Evolutionary conservation across 257 asterid species (phyloP), one percentile per base, ranked within the genome.

Genomic region (Nicotiana tabacum): DNA sequence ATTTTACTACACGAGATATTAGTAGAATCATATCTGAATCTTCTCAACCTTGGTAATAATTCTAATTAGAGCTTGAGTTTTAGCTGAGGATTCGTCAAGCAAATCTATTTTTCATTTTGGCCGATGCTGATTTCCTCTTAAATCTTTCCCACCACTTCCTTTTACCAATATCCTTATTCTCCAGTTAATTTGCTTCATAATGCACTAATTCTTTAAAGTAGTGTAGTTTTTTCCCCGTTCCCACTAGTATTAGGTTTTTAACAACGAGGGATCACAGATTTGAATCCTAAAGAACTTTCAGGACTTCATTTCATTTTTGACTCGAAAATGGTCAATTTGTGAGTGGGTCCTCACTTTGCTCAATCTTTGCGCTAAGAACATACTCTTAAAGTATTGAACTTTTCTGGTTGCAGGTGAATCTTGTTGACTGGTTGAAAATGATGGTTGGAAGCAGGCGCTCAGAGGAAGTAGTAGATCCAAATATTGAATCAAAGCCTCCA

Each of bases 381-480:
- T 32, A n/a, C 61, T 46, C 61, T 13, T 72, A 72, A 72, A 72
- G 35, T 24, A 46, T 46, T 27, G 27, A 35, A 51, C 16, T 29
- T 51, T 17, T 65, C 16, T 82, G 57, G 30, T 85, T 61, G 67
- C 89, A 95, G 99, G 98, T 95, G 84, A 96, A 96, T 90, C 93
- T 94, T 81, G 99, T 96, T 5, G 98, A 96, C 83, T 96, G 99
- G 98, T 90, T 96, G 90, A 94, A 96, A 87, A 93, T 91, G 95
- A 96, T 94, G 99, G 98, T 96, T 21, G 99, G 99, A 66, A 91
- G 84, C 82, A 90, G 94, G 89, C 96, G 97, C 0, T 94, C 98
- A 1, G 99, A 94, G 91, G 99, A 96, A 88, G 98, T 94, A 83
- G 96, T 94, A 21, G 99, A 96, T 83, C 98, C 99, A 39, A 91